phyloP scores from a whole-genome alignment of 139 green algal species.

The Raphidocelis subcapitata region DNA sequence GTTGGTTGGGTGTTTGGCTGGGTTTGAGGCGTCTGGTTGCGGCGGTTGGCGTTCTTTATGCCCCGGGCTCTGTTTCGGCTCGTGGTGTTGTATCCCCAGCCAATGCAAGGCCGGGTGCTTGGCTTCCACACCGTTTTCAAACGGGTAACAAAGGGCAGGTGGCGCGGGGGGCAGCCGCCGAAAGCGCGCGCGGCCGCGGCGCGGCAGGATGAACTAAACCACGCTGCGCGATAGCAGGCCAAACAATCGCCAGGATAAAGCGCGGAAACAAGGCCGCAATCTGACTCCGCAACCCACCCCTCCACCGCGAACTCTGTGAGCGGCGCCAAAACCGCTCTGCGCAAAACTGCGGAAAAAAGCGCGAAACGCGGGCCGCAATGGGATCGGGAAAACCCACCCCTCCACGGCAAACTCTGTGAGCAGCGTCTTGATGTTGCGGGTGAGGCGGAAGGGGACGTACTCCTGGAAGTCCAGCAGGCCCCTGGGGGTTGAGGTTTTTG shows the following conservation, averaged over 20 bases:
- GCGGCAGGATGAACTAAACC: too few relatives aligned
- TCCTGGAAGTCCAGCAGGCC: slow-evolving; percentile 62
- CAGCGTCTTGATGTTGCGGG: slow-evolving; percentile 93
- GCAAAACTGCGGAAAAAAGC: slow-evolving; percentile 15
- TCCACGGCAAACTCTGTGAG: slow-evolving; percentile 96
- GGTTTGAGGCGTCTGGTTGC: neutral
- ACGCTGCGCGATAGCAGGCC: too few relatives aligned
- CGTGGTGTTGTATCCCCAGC: too few relatives aligned
- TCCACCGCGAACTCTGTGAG: slow-evolving; percentile 4
- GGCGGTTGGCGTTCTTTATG: neutral
- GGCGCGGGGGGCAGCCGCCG: neutral
- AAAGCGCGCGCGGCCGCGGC: neutral
- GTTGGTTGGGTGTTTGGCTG: neutral
- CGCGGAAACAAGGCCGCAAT: neutral
- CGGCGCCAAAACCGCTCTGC: slow-evolving; percentile 1
- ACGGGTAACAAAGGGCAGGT: too few relatives aligned
- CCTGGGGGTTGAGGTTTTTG: too few relatives aligned
- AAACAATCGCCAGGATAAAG: neutral
- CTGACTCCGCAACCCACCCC: neutral
- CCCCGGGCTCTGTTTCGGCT: neutral
- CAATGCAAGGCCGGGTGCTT: too few relatives aligned
- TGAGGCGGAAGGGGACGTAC: slow-evolving; percentile 96
- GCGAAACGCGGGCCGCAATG: slow-evolving; percentile 36
- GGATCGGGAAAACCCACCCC: slow-evolving; percentile 38
- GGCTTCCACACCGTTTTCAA: too few relatives aligned